phyloP scores from a whole-genome alignment of 2,329 filamentous ascomycete genomes.

The Aspergillus eucalypticola region DNA sequence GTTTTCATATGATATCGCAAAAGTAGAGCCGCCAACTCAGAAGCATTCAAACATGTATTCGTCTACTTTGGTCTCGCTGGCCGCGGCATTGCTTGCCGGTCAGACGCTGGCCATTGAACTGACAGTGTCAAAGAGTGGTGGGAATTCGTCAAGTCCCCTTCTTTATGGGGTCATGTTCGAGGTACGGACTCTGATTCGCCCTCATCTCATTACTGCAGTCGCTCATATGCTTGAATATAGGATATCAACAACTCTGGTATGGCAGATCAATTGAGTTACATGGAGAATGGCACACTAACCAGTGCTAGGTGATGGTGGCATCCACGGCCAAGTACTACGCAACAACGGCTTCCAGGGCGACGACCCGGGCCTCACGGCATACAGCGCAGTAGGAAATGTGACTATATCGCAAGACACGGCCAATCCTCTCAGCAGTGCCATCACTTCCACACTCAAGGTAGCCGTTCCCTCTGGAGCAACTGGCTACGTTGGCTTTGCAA shows the following conservation, averaged over 20 bases:
- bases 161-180: slow-evolving; percentile 43
- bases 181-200: slow-evolving; percentile 17
- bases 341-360: slow-evolving; percentile 39
- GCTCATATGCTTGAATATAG: slow-evolving; percentile 14
- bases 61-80: not conserved
- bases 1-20: too few species aligned
- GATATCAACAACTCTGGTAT: slow-evolving; percentile 39
- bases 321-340: slow-evolving; percentile 35
- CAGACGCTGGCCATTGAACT: not conserved
- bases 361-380: slow-evolving; percentile 27
- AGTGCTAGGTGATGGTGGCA: slow-evolving; percentile 33
- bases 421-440: slow-evolving; percentile 30
- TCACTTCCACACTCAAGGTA: slow-evolving; percentile 30
- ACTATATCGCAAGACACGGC: slow-evolving; percentile 25
- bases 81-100: not conserved
- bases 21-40: too few species aligned
- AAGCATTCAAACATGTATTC: not conserved
- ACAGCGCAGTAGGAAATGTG: slow-evolving; percentile 30
- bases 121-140: slow-evolving; percentile 15
- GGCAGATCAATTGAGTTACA: not conserved
- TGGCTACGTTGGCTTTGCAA: slow-evolving; percentile 43
- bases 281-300: not conserved
- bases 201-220: not conserved
- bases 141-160: slow-evolving; percentile 35
- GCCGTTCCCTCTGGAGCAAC: slow-evolving; percentile 23